Percentiles rank a stretch among this genome's conserved stretches.
phyloP scores from a whole-genome alignment of 768 basidiomycete genomes.

The Mycena chlorophos region DNA sequence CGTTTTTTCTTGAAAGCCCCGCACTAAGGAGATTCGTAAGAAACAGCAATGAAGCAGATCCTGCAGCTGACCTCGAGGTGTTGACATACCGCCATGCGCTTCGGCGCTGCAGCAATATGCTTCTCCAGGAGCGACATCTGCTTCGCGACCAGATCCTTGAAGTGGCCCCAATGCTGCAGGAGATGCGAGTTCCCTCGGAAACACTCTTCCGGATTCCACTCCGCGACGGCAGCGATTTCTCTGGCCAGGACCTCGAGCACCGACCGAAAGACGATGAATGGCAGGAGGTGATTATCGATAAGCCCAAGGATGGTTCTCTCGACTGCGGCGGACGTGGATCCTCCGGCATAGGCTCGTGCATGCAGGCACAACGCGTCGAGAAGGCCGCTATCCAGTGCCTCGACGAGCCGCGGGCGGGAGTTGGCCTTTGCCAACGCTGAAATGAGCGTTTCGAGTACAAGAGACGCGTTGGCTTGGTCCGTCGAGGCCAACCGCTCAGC shows the following conservation, averaged over 20 bases:
- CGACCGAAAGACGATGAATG: neutral
- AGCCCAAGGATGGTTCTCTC: neutral
- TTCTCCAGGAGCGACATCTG: neutral
- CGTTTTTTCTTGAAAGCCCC: neutral
- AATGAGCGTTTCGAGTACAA: too few relatives aligned
- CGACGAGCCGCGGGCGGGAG: too few relatives aligned
- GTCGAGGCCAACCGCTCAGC: too few relatives aligned
- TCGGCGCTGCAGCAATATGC: neutral
- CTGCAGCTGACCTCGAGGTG: neutral
- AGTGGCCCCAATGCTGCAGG: neutral
- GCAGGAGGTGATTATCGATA: neutral
- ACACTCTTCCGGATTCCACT: neutral
- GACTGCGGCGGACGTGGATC: neutral
- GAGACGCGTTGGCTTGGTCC: too few relatives aligned
- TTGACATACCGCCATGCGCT: neutral
- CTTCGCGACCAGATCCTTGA: neutral
- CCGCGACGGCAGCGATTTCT: neutral
- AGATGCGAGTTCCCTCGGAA: neutral
- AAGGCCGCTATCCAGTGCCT: too few relatives aligned
- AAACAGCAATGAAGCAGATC: neutral
- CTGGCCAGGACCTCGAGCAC: neutral
- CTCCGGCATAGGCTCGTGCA: neutral
- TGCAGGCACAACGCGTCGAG: too few relatives aligned
- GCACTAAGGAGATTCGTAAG: neutral
- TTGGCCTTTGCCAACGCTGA: too few relatives aligned